Base-by-base conservation (phyloP, 2,329 filamentous ascomycete species). In the Alternaria sp. region DNA sequence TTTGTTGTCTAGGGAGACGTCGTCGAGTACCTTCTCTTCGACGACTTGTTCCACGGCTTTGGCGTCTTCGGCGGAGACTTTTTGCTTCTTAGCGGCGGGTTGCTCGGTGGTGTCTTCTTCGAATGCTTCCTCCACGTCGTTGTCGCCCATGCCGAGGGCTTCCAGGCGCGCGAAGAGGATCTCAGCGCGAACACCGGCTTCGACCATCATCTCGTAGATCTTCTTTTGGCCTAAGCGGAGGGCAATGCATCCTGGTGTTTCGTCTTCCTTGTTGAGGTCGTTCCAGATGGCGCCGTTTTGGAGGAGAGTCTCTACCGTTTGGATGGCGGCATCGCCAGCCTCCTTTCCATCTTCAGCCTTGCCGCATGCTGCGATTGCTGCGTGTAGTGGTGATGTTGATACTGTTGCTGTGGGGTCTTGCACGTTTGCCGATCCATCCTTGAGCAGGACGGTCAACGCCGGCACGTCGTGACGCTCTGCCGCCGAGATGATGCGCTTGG, bases 201-300 rank as follows among this genome's bases (percentile, higher is more conserved):
- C 76, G 4, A 80, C 77, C 75, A 79, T 77, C 17, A 76, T 70
- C 2, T 78, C 69, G 66, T 80, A 80, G 25, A 79, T 72, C 62
- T 75, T 73, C 57, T 74, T 73, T 51, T 78, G 76, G 17, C 72
- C 76, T 8, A 77, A 59, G 10, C 72, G 66, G 11, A 78, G 70
- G 6, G 77, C 77, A 52, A 80, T 75, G 57, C 77, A 80, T 64
- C 77, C 77, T 10, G 77, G 77, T 13, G 77, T 79, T n/a, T 80
- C 77, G 45, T 78, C 77, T 30, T 78, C 72, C 52, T 73, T 75
- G 66, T 79, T 78, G 59, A 79, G 61, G 55, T 79, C 77, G 55
- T 80, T 80, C 77, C 77, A 80, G 58, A 80, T 79, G 17, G 76
- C 77, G n/a, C 77, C 77, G 59, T 80, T 79, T 51, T 78, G 67